phyloP scores from a whole-genome alignment of 495 filamentous ascomycete genomes.

The Penicillium turbatum region DNA sequence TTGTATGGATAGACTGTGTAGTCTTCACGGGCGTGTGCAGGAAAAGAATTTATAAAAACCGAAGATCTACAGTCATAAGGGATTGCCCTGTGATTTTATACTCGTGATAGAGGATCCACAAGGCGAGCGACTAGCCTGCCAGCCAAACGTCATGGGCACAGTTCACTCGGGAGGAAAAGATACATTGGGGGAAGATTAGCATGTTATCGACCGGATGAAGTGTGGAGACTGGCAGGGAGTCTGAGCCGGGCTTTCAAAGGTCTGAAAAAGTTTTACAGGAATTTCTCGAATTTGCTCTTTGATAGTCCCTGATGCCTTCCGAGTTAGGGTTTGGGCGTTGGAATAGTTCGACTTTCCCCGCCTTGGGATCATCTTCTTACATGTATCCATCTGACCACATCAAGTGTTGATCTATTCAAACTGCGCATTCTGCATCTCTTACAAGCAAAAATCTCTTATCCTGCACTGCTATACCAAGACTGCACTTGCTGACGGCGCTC shows the following conservation, averaged over 20 bases:
- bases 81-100: constrained; percentile 3
- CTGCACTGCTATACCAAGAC: background rate
- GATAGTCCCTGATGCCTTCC: constrained; percentile 1
- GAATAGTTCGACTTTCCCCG: constrained; percentile 5
- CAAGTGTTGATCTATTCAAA: background rate
- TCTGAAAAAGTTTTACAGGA: background rate
- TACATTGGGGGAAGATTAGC: background rate
- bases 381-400: background rate
- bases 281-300: background rate
- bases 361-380: background rate
- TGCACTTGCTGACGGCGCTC: background rate
- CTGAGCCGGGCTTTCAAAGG: too few relatives aligned
- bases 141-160: constrained; percentile 5
- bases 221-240: background rate
- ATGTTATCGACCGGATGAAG: background rate
- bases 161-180: background rate
- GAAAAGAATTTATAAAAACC: background rate
- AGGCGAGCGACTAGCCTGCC: background rate
- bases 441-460: too few relatives aligned
- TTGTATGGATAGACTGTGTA: background rate
- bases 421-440: background rate
- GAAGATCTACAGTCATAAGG: background rate
- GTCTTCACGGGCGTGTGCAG: background rate
- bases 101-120: constrained; percentile 1
- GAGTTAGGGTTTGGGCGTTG: constrained; percentile 6